Evolutionary conservation across 2,329 filamentous ascomycete genomes (phyloP), one percentile per base, ranked within the genome.

Genomic region (Ceratocystis diversiconidia): DNA sequence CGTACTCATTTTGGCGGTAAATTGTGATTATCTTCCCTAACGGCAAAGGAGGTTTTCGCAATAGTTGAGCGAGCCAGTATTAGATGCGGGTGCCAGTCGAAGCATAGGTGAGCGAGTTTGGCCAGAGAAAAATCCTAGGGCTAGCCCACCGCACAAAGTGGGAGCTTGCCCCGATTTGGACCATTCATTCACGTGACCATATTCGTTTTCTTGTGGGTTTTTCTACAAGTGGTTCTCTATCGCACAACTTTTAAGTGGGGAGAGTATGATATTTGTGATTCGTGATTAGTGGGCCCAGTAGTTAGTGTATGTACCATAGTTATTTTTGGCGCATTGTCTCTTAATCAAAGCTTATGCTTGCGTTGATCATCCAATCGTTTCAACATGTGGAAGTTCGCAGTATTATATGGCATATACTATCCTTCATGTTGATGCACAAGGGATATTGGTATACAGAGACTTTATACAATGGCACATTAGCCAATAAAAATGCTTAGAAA

Each of bases 1-100:
- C 80, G 73, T 81, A 82, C 80, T 82, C 80, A 82, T 82, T 77
- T 81, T 82, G 79, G 75, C 79, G 77, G 77, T 78, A 72, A 72
- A 76, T 66, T 67, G 63, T 68, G 64, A 66, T 67, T 66, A 66
- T 66, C 66, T 69, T 69, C 63, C 57, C 63, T 67, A 67, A 67
- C 62, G 44, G 64, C 66, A 65, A 61, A 48, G 63, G 65, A 63
- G 55, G 62, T 60, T 66, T 66, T 66, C 55, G 43, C 65, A 55
- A 66, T 66, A 64, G 61, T 66, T 66, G 61, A 63, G 61, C 61
- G 61, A 55, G 61, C 65, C 65, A 66, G 22, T 66, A 66, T 66
- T 60, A 55, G 65, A 66, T 64, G 61, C 52, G 52, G 65, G 52
- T 66, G 50, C 61, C 55, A 63, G 55, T 63, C 61, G 52, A 57